These are phyloP conservation scores for Aspergillus sp. DNA, from an alignment of 2,329 filamentous ascomycete genomes.

Conservation along the genomic window DNA sequence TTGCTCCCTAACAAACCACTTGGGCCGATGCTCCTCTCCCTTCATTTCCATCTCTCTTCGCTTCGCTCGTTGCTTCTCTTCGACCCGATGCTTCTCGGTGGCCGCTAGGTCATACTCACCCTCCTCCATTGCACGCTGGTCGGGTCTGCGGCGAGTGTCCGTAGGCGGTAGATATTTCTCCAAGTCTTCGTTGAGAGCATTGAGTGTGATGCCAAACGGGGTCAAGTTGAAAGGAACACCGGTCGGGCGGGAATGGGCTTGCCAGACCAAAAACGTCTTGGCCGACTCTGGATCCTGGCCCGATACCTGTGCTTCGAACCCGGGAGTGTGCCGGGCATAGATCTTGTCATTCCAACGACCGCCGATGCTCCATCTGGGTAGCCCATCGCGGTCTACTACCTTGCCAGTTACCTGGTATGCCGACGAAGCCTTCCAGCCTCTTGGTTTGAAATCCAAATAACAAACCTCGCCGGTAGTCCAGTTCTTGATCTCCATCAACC, in stretches of 20 bases:
- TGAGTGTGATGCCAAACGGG: conserved; percentile 91
- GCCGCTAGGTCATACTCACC: conserved; percentile 95
- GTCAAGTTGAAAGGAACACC: conserved; percentile 97
- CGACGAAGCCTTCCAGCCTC: conserved; percentile 92
- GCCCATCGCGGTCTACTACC: conserved; percentile 75
- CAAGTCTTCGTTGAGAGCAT: conserved; percentile 84
- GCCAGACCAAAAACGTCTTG: conserved; percentile 88
- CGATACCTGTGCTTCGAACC: conserved; percentile 68
- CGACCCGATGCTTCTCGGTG: conserved; percentile 88
- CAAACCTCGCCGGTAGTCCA: conserved; percentile 94
- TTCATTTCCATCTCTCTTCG: conserved; percentile 69
- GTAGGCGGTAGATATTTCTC: conserved; percentile 79
- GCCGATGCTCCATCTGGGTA: conserved; percentile 83
- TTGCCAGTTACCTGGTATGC: conserved; percentile 88
- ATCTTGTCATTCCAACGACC: conserved; percentile 97
- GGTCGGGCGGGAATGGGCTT: conserved; percentile 75
- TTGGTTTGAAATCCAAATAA: conserved; percentile 85
- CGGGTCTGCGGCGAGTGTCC: conserved; percentile 86
- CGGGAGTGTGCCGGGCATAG: conserved; percentile 88
- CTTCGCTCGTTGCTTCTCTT: conserved; percentile 83
- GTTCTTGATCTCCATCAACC: conserved; percentile 95
- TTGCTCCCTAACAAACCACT: conserved; percentile 75
- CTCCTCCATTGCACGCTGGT: conserved; percentile 97
- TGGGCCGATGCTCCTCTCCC: conserved; percentile 78
- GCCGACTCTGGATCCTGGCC: conserved; percentile 58